A percentile compares a stretch with the other conserved stretches of the same genome.
Conservation (phyloP, 164 flowering plant species). For the Dillenia suffruticosa region DNA sequence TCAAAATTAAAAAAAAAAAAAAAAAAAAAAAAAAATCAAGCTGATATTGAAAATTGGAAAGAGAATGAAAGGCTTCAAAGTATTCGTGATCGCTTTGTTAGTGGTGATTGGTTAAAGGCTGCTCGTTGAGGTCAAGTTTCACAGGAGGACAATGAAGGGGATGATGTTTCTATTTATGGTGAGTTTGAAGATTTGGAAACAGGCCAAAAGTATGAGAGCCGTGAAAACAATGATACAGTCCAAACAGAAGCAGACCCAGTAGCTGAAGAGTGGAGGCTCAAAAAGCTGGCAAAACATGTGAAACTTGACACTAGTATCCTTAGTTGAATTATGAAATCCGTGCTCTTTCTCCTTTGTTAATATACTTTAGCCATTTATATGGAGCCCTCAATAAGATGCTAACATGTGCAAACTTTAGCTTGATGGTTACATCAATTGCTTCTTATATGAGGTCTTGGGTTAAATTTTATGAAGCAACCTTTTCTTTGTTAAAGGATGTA, state of each 20-base stretch:
- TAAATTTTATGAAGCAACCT: no score
- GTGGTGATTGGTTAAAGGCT: conserved; percentile 87
- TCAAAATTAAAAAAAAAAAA: no score
- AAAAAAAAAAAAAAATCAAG: conserved; percentile 7
- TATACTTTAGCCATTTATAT: background rate
- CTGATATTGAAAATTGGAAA: conserved; percentile 50
- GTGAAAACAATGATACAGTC: conserved; percentile 10
- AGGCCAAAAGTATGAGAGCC: conserved; percentile 49
- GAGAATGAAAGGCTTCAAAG: conserved; percentile 43
- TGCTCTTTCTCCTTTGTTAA: background rate
- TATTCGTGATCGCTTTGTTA: conserved; percentile 85
- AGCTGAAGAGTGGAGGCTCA: conserved; percentile 62
- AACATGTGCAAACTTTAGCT: no score
- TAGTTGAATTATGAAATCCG: conserved; percentile 7
- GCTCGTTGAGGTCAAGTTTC: conserved; percentile 48
- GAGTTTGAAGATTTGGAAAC: conserved; percentile 96
- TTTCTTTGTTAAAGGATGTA: no score
- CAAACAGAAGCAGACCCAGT: conserved; percentile 31
- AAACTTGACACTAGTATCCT: conserved; percentile 94
- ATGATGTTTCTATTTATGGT: conserved; percentile 47
- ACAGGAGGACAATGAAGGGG: conserved; percentile 33
- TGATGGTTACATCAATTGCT: no score
- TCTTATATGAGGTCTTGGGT: no score
- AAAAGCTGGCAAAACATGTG: conserved; percentile 90
- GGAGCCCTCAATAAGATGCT: no score